A percentile compares a stretch with the other conserved stretches of the same genome.
Conservation (phyloP, 2,329 filamentous ascomycete genomes). For the Fusarium xyrophilum region DNA sequence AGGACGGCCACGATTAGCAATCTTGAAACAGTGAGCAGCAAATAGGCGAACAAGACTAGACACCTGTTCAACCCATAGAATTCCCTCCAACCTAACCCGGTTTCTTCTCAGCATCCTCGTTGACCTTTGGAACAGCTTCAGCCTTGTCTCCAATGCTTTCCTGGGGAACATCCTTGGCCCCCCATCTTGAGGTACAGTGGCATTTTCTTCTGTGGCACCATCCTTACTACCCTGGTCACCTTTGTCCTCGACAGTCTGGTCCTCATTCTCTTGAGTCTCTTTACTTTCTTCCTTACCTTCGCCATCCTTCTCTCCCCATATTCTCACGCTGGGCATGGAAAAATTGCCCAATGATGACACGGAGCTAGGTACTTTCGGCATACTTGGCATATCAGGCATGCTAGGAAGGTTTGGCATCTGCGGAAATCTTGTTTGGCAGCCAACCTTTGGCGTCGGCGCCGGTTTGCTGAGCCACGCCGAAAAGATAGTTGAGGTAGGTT, state of each 20-base stretch:
- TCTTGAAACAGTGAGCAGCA: background rate
- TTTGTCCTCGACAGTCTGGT: background rate
- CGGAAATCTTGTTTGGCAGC: constrained; percentile 52
- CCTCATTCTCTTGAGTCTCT: background rate
- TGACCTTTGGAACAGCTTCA: background rate
- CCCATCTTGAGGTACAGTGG: background rate
- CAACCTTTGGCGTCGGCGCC: constrained; percentile 54
- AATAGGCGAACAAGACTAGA: background rate
- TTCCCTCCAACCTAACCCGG: background rate
- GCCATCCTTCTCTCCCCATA: constrained; percentile 41
- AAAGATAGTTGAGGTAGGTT: constrained; percentile 58
- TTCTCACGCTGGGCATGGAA: constrained; percentile 44
- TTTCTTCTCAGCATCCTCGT: background rate
- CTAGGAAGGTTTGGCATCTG: constrained; percentile 46
- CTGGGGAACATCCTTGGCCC: background rate
- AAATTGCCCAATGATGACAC: constrained; percentile 44
- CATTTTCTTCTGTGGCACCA: background rate
- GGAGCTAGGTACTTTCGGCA: constrained; percentile 41
- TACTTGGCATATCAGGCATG: constrained; percentile 43
- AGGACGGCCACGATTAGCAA: background rate
- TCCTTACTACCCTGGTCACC: background rate
- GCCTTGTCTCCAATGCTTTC: background rate
- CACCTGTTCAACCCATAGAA: no score
- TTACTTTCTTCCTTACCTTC: background rate
- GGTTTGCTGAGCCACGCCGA: constrained; percentile 57